A percentile compares a stretch with the other conserved stretches of the same genome.
Conservation (phyloP, 2,329 filamentous ascomycete species). For the Cladosporium sphaerospermum region DNA sequence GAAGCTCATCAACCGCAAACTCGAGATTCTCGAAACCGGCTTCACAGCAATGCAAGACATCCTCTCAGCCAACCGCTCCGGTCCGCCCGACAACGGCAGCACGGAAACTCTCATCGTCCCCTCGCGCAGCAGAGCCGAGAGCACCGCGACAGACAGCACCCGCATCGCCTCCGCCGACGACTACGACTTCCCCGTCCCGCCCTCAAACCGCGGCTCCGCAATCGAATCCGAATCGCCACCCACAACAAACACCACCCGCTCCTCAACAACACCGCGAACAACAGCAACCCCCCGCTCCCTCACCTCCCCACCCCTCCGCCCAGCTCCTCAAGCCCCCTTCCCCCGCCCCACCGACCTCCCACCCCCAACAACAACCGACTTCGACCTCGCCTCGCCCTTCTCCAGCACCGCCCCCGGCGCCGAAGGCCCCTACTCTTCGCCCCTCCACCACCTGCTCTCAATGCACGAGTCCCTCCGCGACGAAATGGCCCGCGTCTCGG, state of each 20-base stretch:
- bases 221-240: background rate
- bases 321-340: conserved; percentile 16
- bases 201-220: conserved; percentile 7
- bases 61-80: conserved; percentile 22
- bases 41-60: conserved; percentile 39
- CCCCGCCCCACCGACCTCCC: conserved; percentile 19
- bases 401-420: conserved; percentile 17
- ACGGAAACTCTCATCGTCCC: conserved; percentile 11
- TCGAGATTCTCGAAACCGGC: conserved; percentile 41
- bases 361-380: conserved; percentile 21
- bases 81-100: conserved; percentile 13
- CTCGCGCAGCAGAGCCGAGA: background rate
- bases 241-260: background rate
- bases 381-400: conserved; percentile 23
- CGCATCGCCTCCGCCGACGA: conserved; percentile 1
- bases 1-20: conserved; percentile 37
- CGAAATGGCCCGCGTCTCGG: conserved; percentile 50
- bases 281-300: background rate
- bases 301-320: conserved; percentile 5
- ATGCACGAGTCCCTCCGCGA: conserved; percentile 57
- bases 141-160: conserved; percentile 1
- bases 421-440: conserved; percentile 38
- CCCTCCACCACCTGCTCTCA: conserved; percentile 53
- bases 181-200: conserved; percentile 9
- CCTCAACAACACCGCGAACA: too few species aligned